Conservation (phyloP, 176 grass and related monocot species). For the Pontederia crassipes region DNA sequence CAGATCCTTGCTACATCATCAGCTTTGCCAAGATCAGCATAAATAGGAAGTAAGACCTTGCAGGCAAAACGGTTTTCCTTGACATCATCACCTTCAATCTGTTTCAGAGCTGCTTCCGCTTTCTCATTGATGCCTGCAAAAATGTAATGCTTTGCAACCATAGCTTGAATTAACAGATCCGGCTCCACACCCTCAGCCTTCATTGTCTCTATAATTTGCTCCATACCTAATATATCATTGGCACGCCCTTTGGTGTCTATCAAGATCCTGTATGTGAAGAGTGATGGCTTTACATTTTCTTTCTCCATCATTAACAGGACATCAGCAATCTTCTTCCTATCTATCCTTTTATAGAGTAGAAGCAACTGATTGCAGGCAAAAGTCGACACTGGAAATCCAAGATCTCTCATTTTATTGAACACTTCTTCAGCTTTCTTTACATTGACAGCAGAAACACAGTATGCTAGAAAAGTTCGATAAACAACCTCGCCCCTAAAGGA, state of each 20-base stretch:
- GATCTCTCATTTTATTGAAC: constrained; percentile 63
- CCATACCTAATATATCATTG: constrained; percentile 57
- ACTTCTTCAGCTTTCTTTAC: constrained; percentile 53
- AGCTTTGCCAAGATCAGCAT: constrained; percentile 49
- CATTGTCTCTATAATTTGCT: constrained; percentile 46
- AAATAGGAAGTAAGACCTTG: constrained; percentile 50
- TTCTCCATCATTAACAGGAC: constrained; percentile 60
- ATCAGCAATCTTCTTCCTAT: constrained; percentile 36
- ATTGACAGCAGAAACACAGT: constrained; percentile 39
- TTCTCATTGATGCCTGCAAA: constrained; percentile 36
- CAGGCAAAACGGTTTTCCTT: constrained; percentile 24
- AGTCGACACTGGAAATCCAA: constrained; percentile 39
- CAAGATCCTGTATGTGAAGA: constrained; percentile 60
- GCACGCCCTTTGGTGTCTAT: constrained; percentile 55
- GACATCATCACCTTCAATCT: constrained; percentile 40
- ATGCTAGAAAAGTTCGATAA: constrained; percentile 49
- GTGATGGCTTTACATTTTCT: constrained; percentile 44
- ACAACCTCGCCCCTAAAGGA: constrained; percentile 45
- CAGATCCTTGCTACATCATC: constrained; percentile 52
- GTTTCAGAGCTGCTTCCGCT: constrained; percentile 43
- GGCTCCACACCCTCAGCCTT: constrained; percentile 40
- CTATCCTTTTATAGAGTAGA: constrained; percentile 52
- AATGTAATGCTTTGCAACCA: constrained; percentile 49
- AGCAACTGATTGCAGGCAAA: constrained; percentile 68
- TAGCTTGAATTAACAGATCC: constrained; percentile 17